These are phyloP conservation scores for Kodamaea ohmeri DNA, from an alignment of 1,139 yeast species.

Conservation along the genomic window DNA sequence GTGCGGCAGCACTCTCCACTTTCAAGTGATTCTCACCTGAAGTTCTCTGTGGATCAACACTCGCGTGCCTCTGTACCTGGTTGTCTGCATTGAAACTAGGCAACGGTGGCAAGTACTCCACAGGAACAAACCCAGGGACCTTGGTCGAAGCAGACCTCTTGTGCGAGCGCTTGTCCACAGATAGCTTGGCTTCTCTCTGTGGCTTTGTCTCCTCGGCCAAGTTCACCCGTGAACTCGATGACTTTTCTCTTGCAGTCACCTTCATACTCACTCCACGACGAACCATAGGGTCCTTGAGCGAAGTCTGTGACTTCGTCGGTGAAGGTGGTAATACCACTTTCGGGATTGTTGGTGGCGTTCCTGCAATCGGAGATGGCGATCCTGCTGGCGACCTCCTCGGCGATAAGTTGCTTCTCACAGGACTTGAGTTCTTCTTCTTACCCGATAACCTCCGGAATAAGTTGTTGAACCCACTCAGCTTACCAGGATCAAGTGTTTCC, in stretches of 20 bases:
- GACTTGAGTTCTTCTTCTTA: slow-evolving; percentile 24
- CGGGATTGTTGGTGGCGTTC: slow-evolving; percentile 5
- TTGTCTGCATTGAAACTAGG: slow-evolving; percentile 40
- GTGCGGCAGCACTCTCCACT: slow-evolving; percentile 6
- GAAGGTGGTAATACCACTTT: slow-evolving; percentile 12
- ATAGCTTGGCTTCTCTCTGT: slow-evolving; percentile 6
- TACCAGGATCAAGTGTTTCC: slow-evolving; percentile 36
- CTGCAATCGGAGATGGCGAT: slow-evolving; percentile 9
- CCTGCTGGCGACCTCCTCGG: slow-evolving; percentile 17
- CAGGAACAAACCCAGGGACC: slow-evolving; percentile 45
- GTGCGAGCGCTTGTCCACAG: slow-evolving; percentile 19
- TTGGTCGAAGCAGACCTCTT: slow-evolving; percentile 33
- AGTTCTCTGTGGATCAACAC: slow-evolving; percentile 1
- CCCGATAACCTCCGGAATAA: slow-evolving; percentile 40
- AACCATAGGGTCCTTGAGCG: slow-evolving; percentile 43
- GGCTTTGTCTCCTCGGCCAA: slow-evolving; percentile 16
- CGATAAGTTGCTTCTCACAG: slow-evolving; percentile 9
- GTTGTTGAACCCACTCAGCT: slow-evolving; percentile 30
- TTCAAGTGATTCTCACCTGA: slow-evolving; percentile 6
- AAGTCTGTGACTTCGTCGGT: slow-evolving; percentile 18
- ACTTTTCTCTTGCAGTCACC: slow-evolving; percentile 56
- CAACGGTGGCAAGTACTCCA: slow-evolving; percentile 49
- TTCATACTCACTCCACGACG: slow-evolving; percentile 65
- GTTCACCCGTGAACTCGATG: slow-evolving; percentile 30
- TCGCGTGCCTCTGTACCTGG: slow-evolving; percentile 12